Conservation (phyloP, 2,329 filamentous ascomycete genomes). For the Fusarium aywerte region DNA sequence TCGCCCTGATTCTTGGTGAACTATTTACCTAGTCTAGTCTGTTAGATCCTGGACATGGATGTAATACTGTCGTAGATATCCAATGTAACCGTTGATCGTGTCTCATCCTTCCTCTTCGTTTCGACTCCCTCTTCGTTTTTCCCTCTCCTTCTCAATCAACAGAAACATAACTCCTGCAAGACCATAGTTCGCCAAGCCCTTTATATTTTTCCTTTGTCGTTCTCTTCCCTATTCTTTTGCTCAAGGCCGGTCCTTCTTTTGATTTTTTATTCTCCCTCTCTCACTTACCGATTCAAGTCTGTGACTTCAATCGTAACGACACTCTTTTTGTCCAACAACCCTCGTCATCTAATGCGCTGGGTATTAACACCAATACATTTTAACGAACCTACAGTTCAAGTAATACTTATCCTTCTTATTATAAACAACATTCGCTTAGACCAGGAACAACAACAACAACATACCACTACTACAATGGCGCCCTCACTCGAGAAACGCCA, state of each 20-base stretch:
- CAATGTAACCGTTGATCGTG: conserved; percentile 35
- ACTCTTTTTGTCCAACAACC: conserved; percentile 26
- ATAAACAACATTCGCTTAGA: neutral
- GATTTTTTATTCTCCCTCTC: neutral
- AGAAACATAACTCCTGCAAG: conserved; percentile 22
- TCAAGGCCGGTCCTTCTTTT: conserved; percentile 45
- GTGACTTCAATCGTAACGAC: conserved; percentile 37
- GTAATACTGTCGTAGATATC: conserved; percentile 21
- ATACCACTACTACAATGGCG: conserved; percentile 24
- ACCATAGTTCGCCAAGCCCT: conserved; percentile 33
- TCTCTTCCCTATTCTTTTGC: conserved; percentile 31
- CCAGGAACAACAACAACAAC: conserved; percentile 2
- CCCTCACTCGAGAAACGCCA: conserved; percentile 21
- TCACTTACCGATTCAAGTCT: conserved; percentile 40
- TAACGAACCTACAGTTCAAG: conserved; percentile 8
- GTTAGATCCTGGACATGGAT: conserved; percentile 23
- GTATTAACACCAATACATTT: conserved; percentile 15
- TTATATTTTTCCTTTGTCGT: conserved; percentile 28
- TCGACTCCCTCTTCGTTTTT: conserved; percentile 25
- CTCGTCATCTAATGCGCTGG: conserved; percentile 12
- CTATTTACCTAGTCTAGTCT: conserved; percentile 6
- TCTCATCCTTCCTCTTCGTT: conserved; percentile 31
- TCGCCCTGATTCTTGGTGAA: conserved; percentile 12
- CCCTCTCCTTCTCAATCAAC: conserved; percentile 20
- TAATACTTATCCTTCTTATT: conserved; percentile 9